Conservation (phyloP, 2,329 filamentous ascomycete species). For the Aspergillus felis region DNA sequence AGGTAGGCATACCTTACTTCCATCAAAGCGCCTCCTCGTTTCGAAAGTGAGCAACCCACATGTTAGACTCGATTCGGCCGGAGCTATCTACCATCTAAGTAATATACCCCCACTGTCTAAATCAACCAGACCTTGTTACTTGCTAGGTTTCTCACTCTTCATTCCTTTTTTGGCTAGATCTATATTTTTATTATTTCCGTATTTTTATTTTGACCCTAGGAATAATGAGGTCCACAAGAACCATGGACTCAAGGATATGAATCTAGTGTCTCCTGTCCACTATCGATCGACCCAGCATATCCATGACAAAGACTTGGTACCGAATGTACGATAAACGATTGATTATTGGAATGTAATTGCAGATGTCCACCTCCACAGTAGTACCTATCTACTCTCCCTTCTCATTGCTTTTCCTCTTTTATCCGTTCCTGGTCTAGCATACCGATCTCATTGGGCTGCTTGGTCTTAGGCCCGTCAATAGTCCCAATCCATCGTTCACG, state of each 20-base stretch:
- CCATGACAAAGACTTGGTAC: not conserved
- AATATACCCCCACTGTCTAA: not conserved
- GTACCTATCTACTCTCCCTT: conserved; percentile 1
- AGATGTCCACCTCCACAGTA: not conserved
- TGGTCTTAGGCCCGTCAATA: conserved; percentile 15
- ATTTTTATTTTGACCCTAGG: not conserved
- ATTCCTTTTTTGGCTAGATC: not conserved
- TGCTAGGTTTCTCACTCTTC: not conserved
- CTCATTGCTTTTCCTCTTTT: not conserved
- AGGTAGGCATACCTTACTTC: no score
- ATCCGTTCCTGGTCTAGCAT: not conserved
- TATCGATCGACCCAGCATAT: not conserved
- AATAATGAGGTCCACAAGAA: not conserved
- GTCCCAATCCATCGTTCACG: conserved; percentile 4
- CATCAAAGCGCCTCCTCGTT: no score
- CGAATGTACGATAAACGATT: not conserved
- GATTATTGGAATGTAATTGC: not conserved
- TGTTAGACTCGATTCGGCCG: not conserved
- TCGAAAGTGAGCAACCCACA: not conserved
- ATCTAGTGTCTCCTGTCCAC: not conserved
- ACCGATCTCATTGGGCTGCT: conserved; percentile 13
- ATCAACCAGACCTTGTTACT: not conserved
- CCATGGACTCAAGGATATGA: not conserved
- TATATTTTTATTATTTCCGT: not conserved
- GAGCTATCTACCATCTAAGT: no score